Conservation (phyloP, 2,329 filamentous ascomycete species). For the Dissoconium aciculare region DNA sequence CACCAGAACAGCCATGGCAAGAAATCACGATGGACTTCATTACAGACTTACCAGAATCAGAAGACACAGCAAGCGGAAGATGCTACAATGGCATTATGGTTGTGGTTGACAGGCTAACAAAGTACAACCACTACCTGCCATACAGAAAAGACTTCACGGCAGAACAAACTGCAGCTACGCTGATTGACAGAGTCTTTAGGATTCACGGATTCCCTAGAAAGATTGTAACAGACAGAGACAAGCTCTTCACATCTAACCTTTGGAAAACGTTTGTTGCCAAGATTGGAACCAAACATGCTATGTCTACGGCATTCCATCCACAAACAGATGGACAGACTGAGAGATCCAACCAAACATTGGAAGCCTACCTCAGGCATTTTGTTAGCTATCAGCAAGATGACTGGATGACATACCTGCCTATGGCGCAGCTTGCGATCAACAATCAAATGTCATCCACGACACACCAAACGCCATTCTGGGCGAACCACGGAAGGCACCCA, state of each 20-base stretch:
- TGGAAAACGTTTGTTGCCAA: not conserved
- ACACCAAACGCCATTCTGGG: not conserved
- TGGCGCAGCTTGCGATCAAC: not conserved
- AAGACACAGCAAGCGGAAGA: not conserved
- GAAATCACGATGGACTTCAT: slow-evolving; percentile 1
- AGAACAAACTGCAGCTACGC: not conserved
- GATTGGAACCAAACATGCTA: not conserved
- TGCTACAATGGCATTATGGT: not conserved
- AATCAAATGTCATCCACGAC: not conserved
- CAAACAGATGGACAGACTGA: slow-evolving; percentile 1
- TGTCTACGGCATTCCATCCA: slow-evolving; percentile 1
- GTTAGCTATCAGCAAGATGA: slow-evolving; percentile 1
- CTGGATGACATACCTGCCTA: not conserved
- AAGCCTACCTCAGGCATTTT: not conserved
- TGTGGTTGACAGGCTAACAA: slow-evolving; percentile 1
- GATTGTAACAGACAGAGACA: not conserved
- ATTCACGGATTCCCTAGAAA: not conserved
- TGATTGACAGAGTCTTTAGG: not conserved
- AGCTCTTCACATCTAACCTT: not conserved
- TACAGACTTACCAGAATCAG: not conserved
- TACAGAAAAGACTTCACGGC: not conserved
- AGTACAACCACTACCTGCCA: not conserved
- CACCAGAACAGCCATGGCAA: not conserved
- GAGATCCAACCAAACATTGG: not conserved
- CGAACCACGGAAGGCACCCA: not conserved